Evolutionary conservation across 331 rosid genomes (phyloP).

Genomic region (Pyrus hybrid): DNA sequence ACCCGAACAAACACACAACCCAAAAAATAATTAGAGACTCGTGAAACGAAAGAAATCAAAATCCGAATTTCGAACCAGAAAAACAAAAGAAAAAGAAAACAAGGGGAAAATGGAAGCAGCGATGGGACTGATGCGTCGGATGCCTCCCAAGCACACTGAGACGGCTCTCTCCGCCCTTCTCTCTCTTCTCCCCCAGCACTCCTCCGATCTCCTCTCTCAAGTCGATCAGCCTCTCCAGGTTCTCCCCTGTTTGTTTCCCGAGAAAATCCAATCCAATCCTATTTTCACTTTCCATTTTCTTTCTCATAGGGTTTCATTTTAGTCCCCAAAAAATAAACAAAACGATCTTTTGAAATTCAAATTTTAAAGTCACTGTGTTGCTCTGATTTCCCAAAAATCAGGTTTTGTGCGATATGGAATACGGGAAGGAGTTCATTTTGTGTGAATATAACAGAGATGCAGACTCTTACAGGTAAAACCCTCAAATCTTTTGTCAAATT

Average conservation of each 20-base stretch:
- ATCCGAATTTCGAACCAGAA: no score
- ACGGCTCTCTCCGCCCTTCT: conserved; percentile 89
- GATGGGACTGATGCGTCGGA: conserved; percentile 87
- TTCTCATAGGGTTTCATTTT: not conserved
- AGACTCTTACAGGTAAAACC: conserved; percentile 66
- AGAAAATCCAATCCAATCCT: not conserved
- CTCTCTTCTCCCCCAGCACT: conserved; percentile 73
- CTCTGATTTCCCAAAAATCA: conserved; percentile 10
- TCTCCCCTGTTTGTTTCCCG: not conserved
- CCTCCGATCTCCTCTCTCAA: conserved; percentile 94
- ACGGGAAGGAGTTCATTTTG: conserved; percentile 73
- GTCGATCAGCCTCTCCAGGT: conserved; percentile 84
- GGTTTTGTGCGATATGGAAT: conserved; percentile 58
- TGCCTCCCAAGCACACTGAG: conserved; percentile 84
- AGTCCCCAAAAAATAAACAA: not conserved
- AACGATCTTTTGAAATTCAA: not conserved
- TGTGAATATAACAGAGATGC: conserved; percentile 98
- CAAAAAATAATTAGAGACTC: no score
- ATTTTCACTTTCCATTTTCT: not conserved
- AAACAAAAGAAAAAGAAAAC: not conserved
- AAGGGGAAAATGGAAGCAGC: conserved; percentile 65
- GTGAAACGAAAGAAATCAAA: no score
- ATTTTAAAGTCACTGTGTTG: not conserved
- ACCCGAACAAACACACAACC: not conserved
- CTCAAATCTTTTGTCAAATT: not conserved